A percentile compares a stretch with the other conserved stretches of the same genome.
phyloP scores from a whole-genome alignment of 2,329 filamentous ascomycete genomes.

The Venturia pyrina region DNA sequence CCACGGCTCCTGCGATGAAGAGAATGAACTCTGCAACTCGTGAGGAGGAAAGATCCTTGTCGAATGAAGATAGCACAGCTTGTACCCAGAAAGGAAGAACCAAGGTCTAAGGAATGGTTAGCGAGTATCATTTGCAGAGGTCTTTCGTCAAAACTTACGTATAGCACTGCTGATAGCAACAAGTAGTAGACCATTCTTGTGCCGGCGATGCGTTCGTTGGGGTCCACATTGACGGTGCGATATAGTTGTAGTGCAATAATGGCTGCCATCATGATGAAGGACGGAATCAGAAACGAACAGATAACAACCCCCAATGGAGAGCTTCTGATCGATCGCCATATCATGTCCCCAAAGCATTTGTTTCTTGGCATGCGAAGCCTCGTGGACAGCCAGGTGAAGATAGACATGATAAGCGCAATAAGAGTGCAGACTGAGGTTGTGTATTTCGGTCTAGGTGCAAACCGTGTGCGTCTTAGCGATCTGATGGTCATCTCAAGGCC shows the following conservation, averaged over 20 bases:
- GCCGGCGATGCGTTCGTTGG: constrained; percentile 51
- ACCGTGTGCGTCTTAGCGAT: constrained; percentile 44
- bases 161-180: constrained; percentile 43
- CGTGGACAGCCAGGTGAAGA: constrained; percentile 51
- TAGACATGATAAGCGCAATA: constrained; percentile 39
- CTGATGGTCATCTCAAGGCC: constrained; percentile 51
- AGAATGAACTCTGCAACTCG: constrained; percentile 57
- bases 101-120: constrained; percentile 39
- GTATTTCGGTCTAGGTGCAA: constrained; percentile 49
- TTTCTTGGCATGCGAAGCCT: constrained; percentile 45
- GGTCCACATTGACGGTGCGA: constrained; percentile 44
- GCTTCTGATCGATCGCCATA: constrained; percentile 57
- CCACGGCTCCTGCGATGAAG: constrained; percentile 56
- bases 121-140: constrained; percentile 13
- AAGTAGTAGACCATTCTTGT: constrained; percentile 63
- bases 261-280: constrained; percentile 41
- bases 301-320: constrained; percentile 47
- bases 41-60: constrained; percentile 40
- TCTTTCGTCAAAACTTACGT: constrained; percentile 39
- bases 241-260: constrained; percentile 49
- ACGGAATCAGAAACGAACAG: constrained; percentile 39
- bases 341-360: constrained; percentile 56
- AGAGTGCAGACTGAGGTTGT: constrained; percentile 47
- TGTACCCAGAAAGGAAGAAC: constrained; percentile 55
- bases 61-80: constrained; percentile 34